phyloP scores from a whole-genome alignment of 163 green algal genomes.

The Scenedesmus sp. region DNA sequence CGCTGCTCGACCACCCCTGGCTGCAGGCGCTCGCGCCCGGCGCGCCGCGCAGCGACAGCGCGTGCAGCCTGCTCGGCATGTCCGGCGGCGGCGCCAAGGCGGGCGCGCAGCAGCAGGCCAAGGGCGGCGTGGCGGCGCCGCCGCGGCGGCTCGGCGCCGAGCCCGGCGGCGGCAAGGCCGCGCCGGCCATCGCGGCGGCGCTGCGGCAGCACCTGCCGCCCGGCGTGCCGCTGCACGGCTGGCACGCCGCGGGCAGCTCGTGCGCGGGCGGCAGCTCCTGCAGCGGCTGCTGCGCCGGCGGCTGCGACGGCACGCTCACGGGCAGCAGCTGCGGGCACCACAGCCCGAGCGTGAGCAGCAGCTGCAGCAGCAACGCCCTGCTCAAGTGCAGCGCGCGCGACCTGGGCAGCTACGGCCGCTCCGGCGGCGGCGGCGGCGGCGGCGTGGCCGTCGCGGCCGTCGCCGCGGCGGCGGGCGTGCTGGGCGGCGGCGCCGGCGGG shows the following conservation, averaged over 20 bases:
- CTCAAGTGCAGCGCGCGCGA: slow-evolving; percentile 25
- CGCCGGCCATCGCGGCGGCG: not conserved
- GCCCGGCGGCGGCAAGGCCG: not conserved
- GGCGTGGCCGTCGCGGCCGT: not conserved
- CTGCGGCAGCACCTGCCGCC: slow-evolving; percentile 3
- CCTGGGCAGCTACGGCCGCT: too few relatives aligned
- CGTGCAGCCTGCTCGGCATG: slow-evolving; percentile 3
- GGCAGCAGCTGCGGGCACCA: slow-evolving; percentile 21
- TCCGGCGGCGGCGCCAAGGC: not conserved
- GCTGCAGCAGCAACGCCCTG: slow-evolving; percentile 5
- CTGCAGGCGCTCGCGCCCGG: slow-evolving; percentile 13
- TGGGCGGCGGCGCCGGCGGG: not conserved
- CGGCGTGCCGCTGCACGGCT: not conserved
- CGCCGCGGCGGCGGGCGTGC: not conserved
- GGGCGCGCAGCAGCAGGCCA: not conserved
- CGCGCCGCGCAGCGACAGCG: slow-evolving; percentile 23
- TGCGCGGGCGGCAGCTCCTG: not conserved
- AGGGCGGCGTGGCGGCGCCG: not conserved
- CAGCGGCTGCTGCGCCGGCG: slow-evolving; percentile 10
- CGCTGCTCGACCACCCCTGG: slow-evolving; percentile 44
- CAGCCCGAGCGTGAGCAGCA: slow-evolving; percentile 1
- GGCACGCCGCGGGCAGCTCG: not conserved
- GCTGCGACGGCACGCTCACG: slow-evolving; percentile 5
- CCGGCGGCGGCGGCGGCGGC: not conserved
- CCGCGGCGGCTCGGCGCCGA: not conserved